phyloP scores from a whole-genome alignment of 2,329 filamentous ascomycete species.

The Pseudogymnoascus sp. region DNA sequence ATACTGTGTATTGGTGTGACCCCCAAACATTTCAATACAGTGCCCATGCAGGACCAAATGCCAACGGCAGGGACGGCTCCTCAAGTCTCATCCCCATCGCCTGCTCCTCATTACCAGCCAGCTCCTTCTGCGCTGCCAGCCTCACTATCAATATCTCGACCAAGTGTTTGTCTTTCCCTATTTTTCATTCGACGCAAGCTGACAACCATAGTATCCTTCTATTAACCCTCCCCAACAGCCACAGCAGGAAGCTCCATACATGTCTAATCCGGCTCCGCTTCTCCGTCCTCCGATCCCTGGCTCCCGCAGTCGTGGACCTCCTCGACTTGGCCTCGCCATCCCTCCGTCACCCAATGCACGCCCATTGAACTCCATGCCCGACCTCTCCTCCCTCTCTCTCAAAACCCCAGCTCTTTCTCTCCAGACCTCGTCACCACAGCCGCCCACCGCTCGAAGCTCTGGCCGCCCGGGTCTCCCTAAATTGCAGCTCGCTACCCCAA shows the following conservation, averaged over 20 bases:
- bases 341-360: slow-evolving; percentile 79
- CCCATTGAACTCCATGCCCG: slow-evolving; percentile 45
- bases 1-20: neutral
- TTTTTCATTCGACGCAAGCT: neutral
- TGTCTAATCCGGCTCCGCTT: slow-evolving; percentile 30
- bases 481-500: slow-evolving; percentile 78
- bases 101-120: neutral
- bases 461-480: slow-evolving; percentile 60
- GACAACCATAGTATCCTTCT: neutral
- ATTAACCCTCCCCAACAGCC: slow-evolving; percentile 15
- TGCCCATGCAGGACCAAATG: slow-evolving; percentile 1
- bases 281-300: slow-evolving; percentile 31
- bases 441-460: slow-evolving; percentile 35
- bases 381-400: slow-evolving; percentile 20
- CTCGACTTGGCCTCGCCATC: slow-evolving; percentile 72
- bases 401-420: slow-evolving; percentile 23
- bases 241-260: slow-evolving; percentile 12
- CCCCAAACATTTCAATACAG: neutral
- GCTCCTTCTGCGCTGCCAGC: neutral
- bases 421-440: slow-evolving; percentile 30
- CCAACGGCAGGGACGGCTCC: neutral
- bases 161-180: neutral
- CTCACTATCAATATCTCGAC: slow-evolving; percentile 5
- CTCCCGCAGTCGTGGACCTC: slow-evolving; percentile 26
- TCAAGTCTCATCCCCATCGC: neutral